A percentile compares a stretch with the other conserved stretches of the same genome.
phyloP scores from a whole-genome alignment of 2,329 filamentous ascomycete genomes.

The Cephalotrichum gorgonifer region DNA sequence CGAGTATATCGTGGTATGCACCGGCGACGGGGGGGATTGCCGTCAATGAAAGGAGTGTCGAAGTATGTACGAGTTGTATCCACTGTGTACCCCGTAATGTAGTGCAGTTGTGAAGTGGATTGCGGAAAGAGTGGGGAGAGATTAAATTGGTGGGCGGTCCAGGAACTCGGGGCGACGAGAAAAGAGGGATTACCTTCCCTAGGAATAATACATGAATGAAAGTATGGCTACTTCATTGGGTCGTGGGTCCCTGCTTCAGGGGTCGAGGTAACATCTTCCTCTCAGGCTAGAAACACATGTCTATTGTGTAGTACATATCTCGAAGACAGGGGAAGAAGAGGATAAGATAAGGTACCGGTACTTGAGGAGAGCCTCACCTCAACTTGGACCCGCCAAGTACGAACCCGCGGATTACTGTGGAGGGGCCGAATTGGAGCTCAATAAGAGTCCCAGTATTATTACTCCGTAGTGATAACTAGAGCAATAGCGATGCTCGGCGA shows the following conservation, averaged over 20 bases:
- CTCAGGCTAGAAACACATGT: too few species aligned
- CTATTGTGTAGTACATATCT: neutral
- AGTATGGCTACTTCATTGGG: too few species aligned
- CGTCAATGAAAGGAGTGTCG: neutral
- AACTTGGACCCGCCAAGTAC: neutral
- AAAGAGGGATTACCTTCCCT: too few species aligned
- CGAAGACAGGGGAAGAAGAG: neutral
- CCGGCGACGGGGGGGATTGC: neutral
- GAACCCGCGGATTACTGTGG: too few species aligned
- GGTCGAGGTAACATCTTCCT: neutral
- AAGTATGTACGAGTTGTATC: neutral
- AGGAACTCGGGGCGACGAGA: neutral
- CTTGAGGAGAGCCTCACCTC: neutral
- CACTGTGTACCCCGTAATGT: neutral
- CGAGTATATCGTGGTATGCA: neutral
- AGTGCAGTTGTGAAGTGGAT: neutral
- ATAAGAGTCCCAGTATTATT: too few species aligned
- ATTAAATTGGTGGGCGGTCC: neutral
- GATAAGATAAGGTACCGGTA: neutral
- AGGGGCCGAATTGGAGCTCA: too few species aligned
- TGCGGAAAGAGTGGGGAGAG: neutral
- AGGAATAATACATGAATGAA: too few species aligned
- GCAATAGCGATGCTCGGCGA: too few species aligned
- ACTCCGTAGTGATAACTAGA: too few species aligned
- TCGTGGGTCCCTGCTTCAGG: neutral